Percentiles rank a stretch among this genome's conserved stretches.
Evolutionary conservation across 305 asterid genomes (phyloP).

Genomic region (Fraxinus greggii): DNA sequence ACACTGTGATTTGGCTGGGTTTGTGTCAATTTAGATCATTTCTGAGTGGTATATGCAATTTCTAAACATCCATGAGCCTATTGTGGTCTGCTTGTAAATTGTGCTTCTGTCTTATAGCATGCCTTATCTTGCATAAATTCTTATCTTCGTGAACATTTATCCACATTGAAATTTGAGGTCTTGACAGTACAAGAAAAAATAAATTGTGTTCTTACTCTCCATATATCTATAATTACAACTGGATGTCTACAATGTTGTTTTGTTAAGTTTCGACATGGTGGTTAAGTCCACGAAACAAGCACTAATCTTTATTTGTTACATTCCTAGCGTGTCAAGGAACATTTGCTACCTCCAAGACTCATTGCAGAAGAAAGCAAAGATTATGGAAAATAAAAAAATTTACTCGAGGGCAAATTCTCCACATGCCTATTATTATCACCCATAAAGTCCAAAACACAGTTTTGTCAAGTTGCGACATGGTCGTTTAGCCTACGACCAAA

Average conservation of each 20-base stretch:
- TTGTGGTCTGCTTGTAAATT: constrained; percentile 17
- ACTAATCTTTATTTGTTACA: not conserved
- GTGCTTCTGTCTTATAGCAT: not conserved
- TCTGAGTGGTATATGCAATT: constrained; percentile 7
- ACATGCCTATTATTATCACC: not conserved
- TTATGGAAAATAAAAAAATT: not conserved
- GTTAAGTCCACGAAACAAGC: not conserved
- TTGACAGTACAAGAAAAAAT: not conserved
- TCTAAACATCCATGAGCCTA: not conserved
- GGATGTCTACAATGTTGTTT: no score
- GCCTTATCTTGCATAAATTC: not conserved
- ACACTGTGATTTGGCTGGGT: constrained; percentile 16
- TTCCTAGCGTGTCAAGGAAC: not conserved
- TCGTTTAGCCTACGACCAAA: not conserved
- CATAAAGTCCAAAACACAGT: not conserved
- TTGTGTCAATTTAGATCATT: constrained; percentile 18
- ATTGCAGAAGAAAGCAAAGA: not conserved
- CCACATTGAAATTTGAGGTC: not conserved
- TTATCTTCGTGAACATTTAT: not conserved
- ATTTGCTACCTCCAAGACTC: not conserved
- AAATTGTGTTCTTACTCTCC: not conserved
- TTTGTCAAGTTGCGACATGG: not conserved
- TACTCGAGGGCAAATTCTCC: not conserved
- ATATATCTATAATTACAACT: not conserved
- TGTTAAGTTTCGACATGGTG: no score